These are phyloP conservation scores for Suillus spraguei DNA, from an alignment of 768 basidiomycete genomes.

Conservation along the genomic window DNA sequence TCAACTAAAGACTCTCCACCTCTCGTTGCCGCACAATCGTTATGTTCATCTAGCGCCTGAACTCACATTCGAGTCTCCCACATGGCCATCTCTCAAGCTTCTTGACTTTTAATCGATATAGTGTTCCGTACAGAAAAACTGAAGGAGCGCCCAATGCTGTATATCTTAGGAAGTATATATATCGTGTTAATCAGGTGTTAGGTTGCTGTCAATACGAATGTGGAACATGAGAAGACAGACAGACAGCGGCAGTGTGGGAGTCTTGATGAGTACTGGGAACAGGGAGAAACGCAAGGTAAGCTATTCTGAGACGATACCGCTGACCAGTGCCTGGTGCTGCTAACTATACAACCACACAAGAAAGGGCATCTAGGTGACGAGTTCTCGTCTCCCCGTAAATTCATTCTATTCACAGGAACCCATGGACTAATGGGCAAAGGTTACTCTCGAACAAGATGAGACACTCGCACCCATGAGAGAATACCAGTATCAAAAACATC, in stretches of 20 bases:
- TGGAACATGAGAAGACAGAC: background rate
- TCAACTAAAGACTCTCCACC: background rate
- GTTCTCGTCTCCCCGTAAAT: background rate
- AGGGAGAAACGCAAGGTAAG: background rate
- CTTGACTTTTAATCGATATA: background rate
- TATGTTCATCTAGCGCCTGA: background rate
- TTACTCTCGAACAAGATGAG: background rate
- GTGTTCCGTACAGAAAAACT: background rate
- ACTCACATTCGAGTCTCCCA: slow-evolving; percentile 2
- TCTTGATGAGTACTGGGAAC: background rate
- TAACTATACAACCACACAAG: background rate
- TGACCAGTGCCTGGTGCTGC: background rate
- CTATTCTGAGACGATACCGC: background rate
- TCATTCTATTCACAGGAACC: background rate
- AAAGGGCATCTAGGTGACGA: background rate
- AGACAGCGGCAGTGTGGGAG: background rate
- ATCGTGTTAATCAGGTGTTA: background rate
- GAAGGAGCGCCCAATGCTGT: background rate
- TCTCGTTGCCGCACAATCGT: slow-evolving; percentile 2
- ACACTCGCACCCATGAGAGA: slow-evolving; percentile 8
- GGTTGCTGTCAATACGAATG: background rate
- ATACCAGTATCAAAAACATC: background rate
- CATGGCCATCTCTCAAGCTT: slow-evolving; percentile 1
- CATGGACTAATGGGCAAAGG: background rate
- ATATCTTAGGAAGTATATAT: background rate